Conservation (phyloP, 1,284 basidiomycete genomes). For the Pyrrhoderma lamaoense region DNA sequence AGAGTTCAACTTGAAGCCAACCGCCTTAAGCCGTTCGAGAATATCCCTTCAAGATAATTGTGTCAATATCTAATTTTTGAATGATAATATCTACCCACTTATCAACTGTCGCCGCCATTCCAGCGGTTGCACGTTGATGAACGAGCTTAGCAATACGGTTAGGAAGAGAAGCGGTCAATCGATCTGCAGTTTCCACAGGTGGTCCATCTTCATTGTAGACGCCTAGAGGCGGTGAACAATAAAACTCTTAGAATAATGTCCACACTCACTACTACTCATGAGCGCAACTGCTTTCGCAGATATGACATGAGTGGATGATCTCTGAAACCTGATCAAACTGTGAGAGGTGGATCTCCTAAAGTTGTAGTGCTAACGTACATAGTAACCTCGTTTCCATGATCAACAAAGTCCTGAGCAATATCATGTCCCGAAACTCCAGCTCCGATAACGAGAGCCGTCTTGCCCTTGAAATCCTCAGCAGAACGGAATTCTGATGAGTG, state of each 20-base stretch:
- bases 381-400: constrained; percentile 23
- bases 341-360: too few relatives aligned
- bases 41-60: constrained; percentile 24
- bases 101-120: constrained; percentile 22
- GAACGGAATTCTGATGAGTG: constrained; percentile 34
- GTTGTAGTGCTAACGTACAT: not conserved
- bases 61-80: not conserved
- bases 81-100: constrained; percentile 1
- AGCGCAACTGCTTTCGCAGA: constrained; percentile 19
- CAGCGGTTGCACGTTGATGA: constrained; percentile 26
- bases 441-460: constrained; percentile 38
- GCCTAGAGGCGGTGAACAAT: constrained; percentile 16
- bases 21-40: constrained; percentile 35
- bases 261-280: not conserved
- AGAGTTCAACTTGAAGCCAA: constrained; percentile 37
- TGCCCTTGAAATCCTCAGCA: constrained; percentile 33
- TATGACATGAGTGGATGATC: constrained; percentile 33
- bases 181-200: constrained; percentile 28
- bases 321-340: constrained; percentile 29
- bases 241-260: not conserved
- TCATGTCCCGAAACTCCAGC: constrained; percentile 33
- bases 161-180: constrained; percentile 27
- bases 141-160: constrained; percentile 26
- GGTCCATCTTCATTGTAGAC: constrained; percentile 29
- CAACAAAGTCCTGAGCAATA: constrained; percentile 29